A percentile compares a stretch with the other conserved stretches of the same genome.
Evolutionary conservation across 2,329 filamentous ascomycete genomes (phyloP).

Genomic region (Fusarium albidum): DNA sequence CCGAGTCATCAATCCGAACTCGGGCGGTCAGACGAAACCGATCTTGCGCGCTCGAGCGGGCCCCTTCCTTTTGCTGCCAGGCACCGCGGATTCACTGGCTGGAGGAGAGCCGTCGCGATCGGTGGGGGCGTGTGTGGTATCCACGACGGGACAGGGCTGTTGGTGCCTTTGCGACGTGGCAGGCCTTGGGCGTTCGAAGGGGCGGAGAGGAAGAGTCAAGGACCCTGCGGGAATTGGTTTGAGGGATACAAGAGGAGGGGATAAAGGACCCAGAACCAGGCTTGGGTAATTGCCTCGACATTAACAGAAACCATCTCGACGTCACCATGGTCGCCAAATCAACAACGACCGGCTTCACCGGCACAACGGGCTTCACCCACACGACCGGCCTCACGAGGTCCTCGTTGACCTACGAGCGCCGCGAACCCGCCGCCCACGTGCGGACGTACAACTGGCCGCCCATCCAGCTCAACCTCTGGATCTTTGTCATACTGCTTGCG

Average conservation of each 20-base stretch:
- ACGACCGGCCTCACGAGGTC: slow-evolving; percentile 44
- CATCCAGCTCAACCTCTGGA: slow-evolving; percentile 72
- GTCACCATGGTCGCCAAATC: slow-evolving; percentile 42
- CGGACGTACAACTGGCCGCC: slow-evolving; percentile 74
- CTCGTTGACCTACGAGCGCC: slow-evolving; percentile 55
- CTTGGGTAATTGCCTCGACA: neutral
- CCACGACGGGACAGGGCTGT: slow-evolving; percentile 6
- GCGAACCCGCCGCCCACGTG: slow-evolving; percentile 51
- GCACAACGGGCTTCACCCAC: slow-evolving; percentile 38
- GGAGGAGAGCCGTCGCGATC: slow-evolving; percentile 19
- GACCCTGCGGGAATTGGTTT: neutral
- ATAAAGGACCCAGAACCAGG: neutral
- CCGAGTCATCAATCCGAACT: slow-evolving; percentile 9
- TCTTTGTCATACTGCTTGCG: slow-evolving; percentile 70
- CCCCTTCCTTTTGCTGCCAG: slow-evolving; percentile 14
- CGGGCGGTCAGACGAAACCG: slow-evolving; percentile 2
- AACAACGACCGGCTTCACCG: slow-evolving; percentile 40
- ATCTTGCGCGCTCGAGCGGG: neutral
- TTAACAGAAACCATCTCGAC: neutral
- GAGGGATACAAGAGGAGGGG: neutral
- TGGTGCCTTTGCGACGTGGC: slow-evolving; percentile 35
- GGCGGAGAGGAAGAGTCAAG: neutral
- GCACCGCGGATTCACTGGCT: slow-evolving; percentile 29
- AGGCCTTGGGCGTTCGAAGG: slow-evolving; percentile 15
- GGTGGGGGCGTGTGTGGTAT: slow-evolving; percentile 23